Evolutionary conservation across 768 basidiomycete species (phyloP), one percentile per base, ranked within the genome.

Genomic region (Trametes elegans): DNA sequence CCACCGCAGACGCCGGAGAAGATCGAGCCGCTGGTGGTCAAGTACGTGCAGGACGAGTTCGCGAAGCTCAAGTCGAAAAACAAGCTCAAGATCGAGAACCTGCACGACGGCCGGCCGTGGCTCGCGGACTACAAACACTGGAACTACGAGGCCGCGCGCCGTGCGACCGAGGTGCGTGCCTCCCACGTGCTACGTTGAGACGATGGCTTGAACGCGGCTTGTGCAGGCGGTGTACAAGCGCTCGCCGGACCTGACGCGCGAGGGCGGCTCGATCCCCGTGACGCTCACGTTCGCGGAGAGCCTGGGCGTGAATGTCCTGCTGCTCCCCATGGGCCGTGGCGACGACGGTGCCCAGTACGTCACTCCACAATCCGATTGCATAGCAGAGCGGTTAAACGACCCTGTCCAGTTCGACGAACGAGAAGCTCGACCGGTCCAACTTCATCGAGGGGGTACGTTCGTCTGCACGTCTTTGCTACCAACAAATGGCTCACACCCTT

Each of bases 231-330:
- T 94, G 8, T 94, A 92, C 73, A 76, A 81, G 41, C 78, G 79
- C 66, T 80, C 82, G 5, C 93, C 93, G 0, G 90, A 95, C 67
- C 74, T 87, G 55, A 93, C 88, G 2, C 83, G 93, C 36, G 93
- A 96, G 69, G 93, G 93, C n/a, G 95, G 95, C 5, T 92, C 91
- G 6, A 95, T 95, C 59, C 94, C 94, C 0, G 90, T 96, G 27
- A 95, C 93, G 4, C 78, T 98, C 53, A 95, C 93, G 1, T 96
- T 98, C 68, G 92, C 94, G 9, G 92, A 97, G 66, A 82, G 82
- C 39, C 74, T 97, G 41, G 83, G 83, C 11, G 87, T 93, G 51
- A 97, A 94, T 65, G 91, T 97, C 8, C 69, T 95, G 53, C 74
- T 98, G 18, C 76, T 98, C 26, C 96, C 94, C 0, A 95, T 96